A percentile compares a stretch with the other conserved stretches of the same genome.
phyloP scores from a whole-genome alignment of 2,329 filamentous ascomycete genomes.

The Ophiosphaerella herpotricha region DNA sequence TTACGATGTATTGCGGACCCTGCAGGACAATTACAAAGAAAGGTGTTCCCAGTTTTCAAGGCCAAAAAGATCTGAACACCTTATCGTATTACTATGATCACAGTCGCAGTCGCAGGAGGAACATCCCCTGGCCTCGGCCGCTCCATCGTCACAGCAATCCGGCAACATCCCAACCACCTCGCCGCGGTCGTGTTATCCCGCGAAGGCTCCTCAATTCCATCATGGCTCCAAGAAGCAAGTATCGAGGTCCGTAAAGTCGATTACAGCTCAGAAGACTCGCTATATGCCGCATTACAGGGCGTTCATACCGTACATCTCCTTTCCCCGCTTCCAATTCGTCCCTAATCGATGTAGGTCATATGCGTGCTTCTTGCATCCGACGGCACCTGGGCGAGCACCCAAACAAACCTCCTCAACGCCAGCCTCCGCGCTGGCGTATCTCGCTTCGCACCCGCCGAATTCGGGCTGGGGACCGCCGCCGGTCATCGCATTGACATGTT shows the following conservation, averaged over 20 bases:
- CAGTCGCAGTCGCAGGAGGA: conserved; percentile 32
- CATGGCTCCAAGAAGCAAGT: conserved; percentile 9
- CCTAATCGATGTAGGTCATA: conserved; percentile 14
- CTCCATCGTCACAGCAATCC: conserved; percentile 29
- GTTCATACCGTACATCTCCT: conserved; percentile 28
- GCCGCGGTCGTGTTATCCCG: conserved; percentile 37
- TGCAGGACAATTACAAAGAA: too few species aligned
- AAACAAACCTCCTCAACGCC: conserved; percentile 55
- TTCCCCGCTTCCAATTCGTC: background rate
- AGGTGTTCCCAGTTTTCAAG: too few species aligned
- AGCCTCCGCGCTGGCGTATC: conserved; percentile 56
- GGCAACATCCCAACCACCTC: conserved; percentile 21
- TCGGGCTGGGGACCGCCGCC: conserved; percentile 36
- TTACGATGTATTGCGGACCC: too few species aligned
- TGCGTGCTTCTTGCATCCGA: conserved; percentile 22
- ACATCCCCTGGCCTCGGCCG: conserved; percentile 30
- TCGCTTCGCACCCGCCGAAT: conserved; percentile 59
- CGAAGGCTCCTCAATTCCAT: conserved; percentile 9
- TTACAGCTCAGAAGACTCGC: conserved; percentile 25
- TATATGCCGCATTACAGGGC: conserved; percentile 23
- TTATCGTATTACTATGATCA: conserved; percentile 15
- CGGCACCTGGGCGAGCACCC: conserved; percentile 35
- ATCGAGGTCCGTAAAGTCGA: conserved; percentile 33
- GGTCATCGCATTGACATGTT: conserved; percentile 26
- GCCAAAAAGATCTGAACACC: too few species aligned